These are phyloP conservation scores for Leishmania major DNA, from an alignment of 208 protist species.

Conservation along the genomic window DNA sequence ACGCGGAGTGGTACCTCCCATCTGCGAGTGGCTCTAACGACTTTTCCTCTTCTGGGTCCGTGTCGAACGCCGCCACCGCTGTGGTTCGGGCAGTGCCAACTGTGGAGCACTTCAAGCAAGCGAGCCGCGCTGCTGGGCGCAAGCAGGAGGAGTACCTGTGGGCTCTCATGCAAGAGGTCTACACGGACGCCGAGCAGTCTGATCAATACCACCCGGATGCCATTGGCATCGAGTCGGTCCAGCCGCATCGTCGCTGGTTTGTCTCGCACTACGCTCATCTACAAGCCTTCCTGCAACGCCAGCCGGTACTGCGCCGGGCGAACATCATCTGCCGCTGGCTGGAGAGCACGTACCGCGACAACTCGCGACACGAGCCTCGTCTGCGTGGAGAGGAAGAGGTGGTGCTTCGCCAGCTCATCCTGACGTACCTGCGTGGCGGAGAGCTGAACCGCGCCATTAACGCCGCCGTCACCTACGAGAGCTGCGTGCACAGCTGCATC, in stretches of 20 bases:
- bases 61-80: background rate
- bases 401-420: conserved; percentile 71
- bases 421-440: conserved; percentile 71
- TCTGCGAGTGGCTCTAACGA: conserved; percentile 11
- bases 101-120: conserved; percentile 50
- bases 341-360: conserved; percentile 60
- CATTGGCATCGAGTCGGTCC: conserved; percentile 60
- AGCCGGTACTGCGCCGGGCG: conserved; percentile 62
- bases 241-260: conserved; percentile 81
- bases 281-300: conserved; percentile 65
- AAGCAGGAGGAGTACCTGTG: conserved; percentile 62
- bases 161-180: conserved; percentile 55
- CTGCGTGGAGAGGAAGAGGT: conserved; percentile 58
- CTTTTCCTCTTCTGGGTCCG: background rate
- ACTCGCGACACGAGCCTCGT: conserved; percentile 28
- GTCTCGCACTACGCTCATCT: conserved; percentile 77
- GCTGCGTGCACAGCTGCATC: conserved; percentile 80
- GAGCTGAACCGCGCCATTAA: conserved; percentile 67
- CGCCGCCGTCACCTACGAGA: conserved; percentile 44
- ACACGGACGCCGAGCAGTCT: conserved; percentile 55
- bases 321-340: conserved; percentile 77
- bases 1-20: conserved; percentile 55
- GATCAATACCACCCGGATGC: conserved; percentile 60
- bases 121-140: conserved; percentile 33
- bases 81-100: conserved; percentile 30